These are phyloP conservation scores for Coix lacrymajobi DNA, from an alignment of 176 grass and related monocot species.

Conservation along the genomic window DNA sequence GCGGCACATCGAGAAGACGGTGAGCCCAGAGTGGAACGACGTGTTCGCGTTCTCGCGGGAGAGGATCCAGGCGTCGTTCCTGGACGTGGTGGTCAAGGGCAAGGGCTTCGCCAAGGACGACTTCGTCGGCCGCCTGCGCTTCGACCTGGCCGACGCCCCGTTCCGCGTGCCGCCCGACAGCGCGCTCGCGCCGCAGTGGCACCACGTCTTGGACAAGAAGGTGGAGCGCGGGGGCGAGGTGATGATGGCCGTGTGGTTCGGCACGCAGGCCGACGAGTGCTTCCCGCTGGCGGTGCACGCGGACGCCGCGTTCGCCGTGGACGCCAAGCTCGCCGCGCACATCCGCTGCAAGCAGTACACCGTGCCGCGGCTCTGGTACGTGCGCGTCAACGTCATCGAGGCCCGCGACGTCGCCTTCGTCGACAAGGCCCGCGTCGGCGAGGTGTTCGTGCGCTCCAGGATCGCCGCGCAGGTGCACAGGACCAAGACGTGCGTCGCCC, in stretches of 20 bases:
- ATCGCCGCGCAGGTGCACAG: conserved; percentile 28
- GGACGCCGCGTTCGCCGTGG: conserved; percentile 38
- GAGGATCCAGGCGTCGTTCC: conserved; percentile 26
- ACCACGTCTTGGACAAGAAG: conserved; percentile 35
- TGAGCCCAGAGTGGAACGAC: conserved; percentile 63
- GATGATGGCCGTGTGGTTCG: conserved; percentile 68
- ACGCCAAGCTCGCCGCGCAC: conserved; percentile 42
- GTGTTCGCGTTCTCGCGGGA: conserved; percentile 69
- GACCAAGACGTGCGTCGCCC: conserved; percentile 31
- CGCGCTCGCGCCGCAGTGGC: conserved; percentile 60
- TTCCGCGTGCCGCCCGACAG: conserved; percentile 37
- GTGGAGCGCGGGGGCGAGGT: conserved; percentile 44
- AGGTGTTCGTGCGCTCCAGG: conserved; percentile 41
- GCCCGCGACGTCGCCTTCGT: conserved; percentile 37
- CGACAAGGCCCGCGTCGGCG: conserved; percentile 45
- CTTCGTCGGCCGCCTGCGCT: conserved; percentile 29
- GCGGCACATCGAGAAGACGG: conserved; percentile 49
- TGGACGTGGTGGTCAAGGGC: conserved; percentile 33
- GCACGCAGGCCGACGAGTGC: conserved; percentile 67
- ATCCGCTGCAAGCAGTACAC: conserved; percentile 64
- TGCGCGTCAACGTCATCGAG: conserved; percentile 56
- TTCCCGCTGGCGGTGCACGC: conserved; percentile 58
- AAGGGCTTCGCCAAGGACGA: conserved; percentile 49
- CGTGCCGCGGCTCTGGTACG: conserved; percentile 61
- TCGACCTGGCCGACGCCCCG: conserved; percentile 48